Percentiles rank a stretch among this genome's conserved stretches.
Conservation (phyloP, 2,329 filamentous ascomycete genomes). For the Tolypocladium inflatum region DNA sequence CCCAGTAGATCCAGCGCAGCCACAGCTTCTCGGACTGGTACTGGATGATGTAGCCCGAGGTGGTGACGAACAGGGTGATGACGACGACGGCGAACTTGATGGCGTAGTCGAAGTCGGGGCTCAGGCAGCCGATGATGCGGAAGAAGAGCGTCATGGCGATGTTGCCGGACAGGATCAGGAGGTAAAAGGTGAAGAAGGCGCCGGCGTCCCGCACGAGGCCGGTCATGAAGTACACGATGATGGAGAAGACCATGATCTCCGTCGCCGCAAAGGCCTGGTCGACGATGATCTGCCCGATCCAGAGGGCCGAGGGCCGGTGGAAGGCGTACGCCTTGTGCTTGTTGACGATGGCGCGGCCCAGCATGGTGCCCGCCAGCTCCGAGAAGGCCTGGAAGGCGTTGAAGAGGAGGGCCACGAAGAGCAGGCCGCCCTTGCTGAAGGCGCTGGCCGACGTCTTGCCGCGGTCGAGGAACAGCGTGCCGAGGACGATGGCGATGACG, state of each 20-base stretch:
- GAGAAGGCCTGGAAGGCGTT: constrained; percentile 83
- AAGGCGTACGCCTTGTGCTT: constrained; percentile 81
- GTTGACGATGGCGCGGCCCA: constrained; percentile 67
- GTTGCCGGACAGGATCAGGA: constrained; percentile 60
- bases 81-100: constrained; percentile 73
- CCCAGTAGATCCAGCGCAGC: constrained; percentile 72
- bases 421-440: constrained; percentile 71
- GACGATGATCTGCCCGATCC: constrained; percentile 74
- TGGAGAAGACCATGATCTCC: constrained; percentile 61
- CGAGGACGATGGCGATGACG: constrained; percentile 67
- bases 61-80: constrained; percentile 74
- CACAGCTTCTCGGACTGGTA: constrained; percentile 66
- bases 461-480: constrained; percentile 68
- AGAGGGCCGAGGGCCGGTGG: constrained; percentile 71
- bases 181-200: constrained; percentile 68
- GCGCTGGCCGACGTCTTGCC: constrained; percentile 57
- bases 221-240: constrained; percentile 75
- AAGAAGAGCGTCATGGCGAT: constrained; percentile 71
- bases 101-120: constrained; percentile 75
- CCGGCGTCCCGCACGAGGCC: constrained; percentile 59
- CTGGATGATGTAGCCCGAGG: constrained; percentile 76
- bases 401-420: constrained; percentile 74
- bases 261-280: constrained; percentile 63
- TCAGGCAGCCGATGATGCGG: constrained; percentile 63
- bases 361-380: constrained; percentile 67